These are phyloP conservation scores for Tuber indicum DNA, from an alignment of 495 filamentous ascomycete genomes.

Conservation along the genomic window DNA sequence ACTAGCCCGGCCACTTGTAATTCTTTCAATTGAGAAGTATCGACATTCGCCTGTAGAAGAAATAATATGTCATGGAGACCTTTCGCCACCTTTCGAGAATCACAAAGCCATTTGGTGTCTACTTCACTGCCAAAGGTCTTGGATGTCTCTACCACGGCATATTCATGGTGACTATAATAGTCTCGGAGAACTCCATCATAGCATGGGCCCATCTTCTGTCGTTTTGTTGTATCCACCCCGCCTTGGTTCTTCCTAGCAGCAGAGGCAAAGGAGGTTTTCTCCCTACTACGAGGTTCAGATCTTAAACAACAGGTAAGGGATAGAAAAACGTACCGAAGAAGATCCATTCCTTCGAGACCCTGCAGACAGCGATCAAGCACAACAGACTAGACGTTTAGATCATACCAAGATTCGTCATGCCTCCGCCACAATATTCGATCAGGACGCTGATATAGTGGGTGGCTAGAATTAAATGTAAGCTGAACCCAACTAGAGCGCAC, in stretches of 20 bases:
- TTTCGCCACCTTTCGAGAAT: slow-evolving; percentile 16
- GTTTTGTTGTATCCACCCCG: slow-evolving; percentile 11
- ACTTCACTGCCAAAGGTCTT: slow-evolving; percentile 7
- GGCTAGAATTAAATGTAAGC: too few species aligned
- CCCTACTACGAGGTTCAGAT: slow-evolving; percentile 6
- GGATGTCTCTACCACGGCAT: slow-evolving; percentile 12
- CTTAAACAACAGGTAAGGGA: background rate
- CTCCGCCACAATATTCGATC: too few species aligned
- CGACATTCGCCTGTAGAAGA: slow-evolving; percentile 4
- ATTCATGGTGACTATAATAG: slow-evolving; percentile 7
- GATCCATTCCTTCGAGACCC: too few species aligned
- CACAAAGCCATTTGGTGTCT: slow-evolving; percentile 17
- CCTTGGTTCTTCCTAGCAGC: slow-evolving; percentile 9
- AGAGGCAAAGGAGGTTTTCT: slow-evolving; percentile 9
- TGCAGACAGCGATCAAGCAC: too few species aligned
- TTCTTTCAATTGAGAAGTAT: slow-evolving; percentile 4
- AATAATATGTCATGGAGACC: slow-evolving; percentile 23
- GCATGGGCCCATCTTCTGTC: slow-evolving; percentile 14
- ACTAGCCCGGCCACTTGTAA: slow-evolving; percentile 18
- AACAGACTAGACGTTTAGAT: too few species aligned
- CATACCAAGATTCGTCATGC: too few species aligned
- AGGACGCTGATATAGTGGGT: too few species aligned
- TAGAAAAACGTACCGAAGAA: background rate
- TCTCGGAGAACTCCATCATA: slow-evolving; percentile 18
- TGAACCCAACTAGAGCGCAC: too few species aligned